Percentiles rank a stretch among this genome's conserved stretches.
Evolutionary conservation across 1,139 yeast genomes (phyloP).

Genomic region (Saccharomyces hybrid): DNA sequence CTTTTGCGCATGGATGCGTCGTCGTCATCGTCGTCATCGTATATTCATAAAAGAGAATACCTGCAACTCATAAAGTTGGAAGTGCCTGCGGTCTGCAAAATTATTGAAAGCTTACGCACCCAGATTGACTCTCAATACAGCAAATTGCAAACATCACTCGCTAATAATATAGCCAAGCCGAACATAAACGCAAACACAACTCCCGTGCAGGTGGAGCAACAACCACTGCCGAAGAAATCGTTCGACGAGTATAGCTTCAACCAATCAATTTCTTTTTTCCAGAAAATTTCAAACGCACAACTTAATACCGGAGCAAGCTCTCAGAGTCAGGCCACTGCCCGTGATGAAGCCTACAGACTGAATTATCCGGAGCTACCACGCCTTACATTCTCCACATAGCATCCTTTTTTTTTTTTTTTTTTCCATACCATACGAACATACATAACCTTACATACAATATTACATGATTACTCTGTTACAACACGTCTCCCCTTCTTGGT

Average conservation of each 20-base stretch:
- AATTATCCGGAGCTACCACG: constrained; percentile 26
- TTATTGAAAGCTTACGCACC: constrained; percentile 22
- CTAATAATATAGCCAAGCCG: constrained; percentile 22
- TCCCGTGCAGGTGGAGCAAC: constrained; percentile 1
- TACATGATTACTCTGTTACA: background rate
- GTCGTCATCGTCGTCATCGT: constrained; percentile 2
- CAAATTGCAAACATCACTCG: constrained; percentile 21
- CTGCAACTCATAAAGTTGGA: constrained; percentile 26
- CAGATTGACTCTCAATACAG: constrained; percentile 17
- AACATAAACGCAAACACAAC: constrained; percentile 2
- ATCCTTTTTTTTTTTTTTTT: background rate
- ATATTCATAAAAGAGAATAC: constrained; percentile 20
- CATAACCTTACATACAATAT: constrained; percentile 1
- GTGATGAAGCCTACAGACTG: constrained; percentile 6
- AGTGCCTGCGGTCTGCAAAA: constrained; percentile 26
- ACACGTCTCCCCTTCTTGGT: background rate
- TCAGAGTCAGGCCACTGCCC: constrained; percentile 1
- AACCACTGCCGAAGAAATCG: constrained; percentile 16
- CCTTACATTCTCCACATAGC: constrained; percentile 16
- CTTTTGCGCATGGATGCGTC: constrained; percentile 1
- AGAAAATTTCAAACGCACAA: constrained; percentile 3
- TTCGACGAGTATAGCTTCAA: constrained; percentile 25
- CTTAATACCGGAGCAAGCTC: background rate
- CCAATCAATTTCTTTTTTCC: constrained; percentile 17
- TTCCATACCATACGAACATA: background rate